A percentile compares a stretch with the other conserved stretches of the same genome.
Conservation (phyloP, 305 asterid species). For the Andrographis paniculata region DNA sequence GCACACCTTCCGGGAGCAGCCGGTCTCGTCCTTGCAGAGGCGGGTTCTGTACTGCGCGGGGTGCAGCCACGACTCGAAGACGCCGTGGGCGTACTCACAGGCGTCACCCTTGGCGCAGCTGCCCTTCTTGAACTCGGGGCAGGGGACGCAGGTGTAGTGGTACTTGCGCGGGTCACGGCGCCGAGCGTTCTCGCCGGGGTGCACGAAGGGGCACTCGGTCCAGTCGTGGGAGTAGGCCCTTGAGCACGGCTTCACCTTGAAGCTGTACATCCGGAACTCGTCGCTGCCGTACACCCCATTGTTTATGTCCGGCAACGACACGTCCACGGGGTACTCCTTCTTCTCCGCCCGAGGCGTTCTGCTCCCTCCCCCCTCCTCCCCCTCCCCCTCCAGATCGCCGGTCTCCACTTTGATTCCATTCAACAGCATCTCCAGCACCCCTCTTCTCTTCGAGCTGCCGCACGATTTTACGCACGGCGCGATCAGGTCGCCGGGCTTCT, state of each 20-base stretch:
- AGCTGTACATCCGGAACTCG: conserved; percentile 66
- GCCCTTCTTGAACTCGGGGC: conserved; percentile 79
- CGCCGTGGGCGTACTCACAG: conserved; percentile 75
- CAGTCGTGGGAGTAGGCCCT: conserved; percentile 75
- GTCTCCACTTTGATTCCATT: conserved; percentile 34
- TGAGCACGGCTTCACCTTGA: conserved; percentile 70
- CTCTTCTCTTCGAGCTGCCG: conserved; percentile 25
- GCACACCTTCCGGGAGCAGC: conserved; percentile 55
- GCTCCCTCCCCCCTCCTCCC: conserved; percentile 29
- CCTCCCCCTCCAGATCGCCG: no score
- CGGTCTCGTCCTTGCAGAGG: conserved; percentile 70
- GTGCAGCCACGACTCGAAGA: conserved; percentile 78
- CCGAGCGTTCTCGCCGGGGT: conserved; percentile 77
- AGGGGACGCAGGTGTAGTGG: conserved; percentile 60
- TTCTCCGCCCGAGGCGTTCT: conserved; percentile 11
- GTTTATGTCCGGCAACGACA: conserved; percentile 10
- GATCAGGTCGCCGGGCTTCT: conserved; percentile 45
- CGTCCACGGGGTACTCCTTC: conserved; percentile 6
- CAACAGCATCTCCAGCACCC: conserved; percentile 35
- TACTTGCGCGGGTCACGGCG: conserved; percentile 59
- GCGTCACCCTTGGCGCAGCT: conserved; percentile 46
- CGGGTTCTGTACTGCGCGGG: conserved; percentile 73
- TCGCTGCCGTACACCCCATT: conserved; percentile 22
- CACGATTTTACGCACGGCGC: conserved; percentile 29
- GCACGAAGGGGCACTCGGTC: conserved; percentile 85